These are phyloP conservation scores for Hyaloscypha variabilis DNA, from an alignment of 495 filamentous ascomycete genomes.

Conservation along the genomic window DNA sequence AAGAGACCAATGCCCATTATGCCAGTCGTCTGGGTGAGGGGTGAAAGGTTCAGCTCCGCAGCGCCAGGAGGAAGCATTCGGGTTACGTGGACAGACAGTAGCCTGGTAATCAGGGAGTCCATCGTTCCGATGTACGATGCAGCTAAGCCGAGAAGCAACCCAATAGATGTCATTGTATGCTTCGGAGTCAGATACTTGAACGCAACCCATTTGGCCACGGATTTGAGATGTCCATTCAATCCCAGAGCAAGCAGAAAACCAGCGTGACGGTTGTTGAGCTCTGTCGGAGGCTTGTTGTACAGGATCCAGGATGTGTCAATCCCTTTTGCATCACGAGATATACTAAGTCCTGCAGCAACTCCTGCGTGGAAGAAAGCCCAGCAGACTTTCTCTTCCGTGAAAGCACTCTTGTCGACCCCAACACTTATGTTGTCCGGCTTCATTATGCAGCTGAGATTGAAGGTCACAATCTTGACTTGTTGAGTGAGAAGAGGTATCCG, in stretches of 20 bases:
- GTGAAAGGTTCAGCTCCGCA: conserved; percentile 90
- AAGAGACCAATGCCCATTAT: conserved; percentile 97
- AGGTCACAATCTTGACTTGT: conserved; percentile 82
- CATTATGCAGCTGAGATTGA: conserved; percentile 86
- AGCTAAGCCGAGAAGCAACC: conserved; percentile 86
- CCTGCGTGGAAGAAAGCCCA: conserved; percentile 99
- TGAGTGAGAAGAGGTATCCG: conserved; percentile 87
- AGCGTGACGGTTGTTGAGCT: conserved; percentile 90
- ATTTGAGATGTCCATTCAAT: conserved; percentile 93
- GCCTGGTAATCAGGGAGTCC: conserved; percentile 91
- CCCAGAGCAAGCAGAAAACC: conserved; percentile 90
- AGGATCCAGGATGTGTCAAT: conserved; percentile 99
- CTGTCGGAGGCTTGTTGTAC: conserved; percentile 89
- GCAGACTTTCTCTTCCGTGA: conserved; percentile 91
- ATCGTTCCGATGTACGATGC: conserved; percentile 95
- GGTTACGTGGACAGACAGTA: conserved; percentile 96
- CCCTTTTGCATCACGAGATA: conserved; percentile 85
- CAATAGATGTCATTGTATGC: conserved; percentile 98
- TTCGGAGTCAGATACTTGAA: conserved; percentile 99
- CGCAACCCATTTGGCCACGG: conserved; percentile 94
- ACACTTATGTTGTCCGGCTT: conserved; percentile 89
- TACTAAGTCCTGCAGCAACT: conserved; percentile 85
- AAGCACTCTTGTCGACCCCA: conserved; percentile 77
- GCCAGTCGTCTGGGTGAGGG: conserved; percentile 92
- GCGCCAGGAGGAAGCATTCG: conserved; percentile 89